phyloP scores from a whole-genome alignment of 2,329 filamentous ascomycete species.

The Dissoconium aciculare region DNA sequence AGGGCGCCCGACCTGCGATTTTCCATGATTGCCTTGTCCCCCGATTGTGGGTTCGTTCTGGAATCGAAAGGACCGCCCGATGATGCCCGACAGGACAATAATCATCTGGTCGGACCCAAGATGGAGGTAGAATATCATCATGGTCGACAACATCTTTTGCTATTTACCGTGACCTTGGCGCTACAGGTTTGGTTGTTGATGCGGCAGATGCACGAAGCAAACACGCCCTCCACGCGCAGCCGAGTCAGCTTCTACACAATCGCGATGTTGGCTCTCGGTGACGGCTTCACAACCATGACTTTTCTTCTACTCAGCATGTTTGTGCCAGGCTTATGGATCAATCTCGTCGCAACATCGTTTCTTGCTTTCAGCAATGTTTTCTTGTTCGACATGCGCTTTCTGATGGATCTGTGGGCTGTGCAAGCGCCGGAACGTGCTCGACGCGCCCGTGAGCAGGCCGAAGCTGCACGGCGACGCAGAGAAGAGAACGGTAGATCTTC shows the following conservation, averaged over 20 bases:
- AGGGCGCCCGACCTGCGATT: slow-evolving; percentile 39
- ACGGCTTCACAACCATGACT: slow-evolving; percentile 42
- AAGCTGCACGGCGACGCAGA: slow-evolving; percentile 17
- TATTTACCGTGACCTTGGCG: slow-evolving; percentile 36
- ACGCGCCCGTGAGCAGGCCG: slow-evolving; percentile 30
- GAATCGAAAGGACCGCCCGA: slow-evolving; percentile 46
- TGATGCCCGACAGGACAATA: slow-evolving; percentile 34
- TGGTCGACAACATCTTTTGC: slow-evolving; percentile 38
- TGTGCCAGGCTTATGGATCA: slow-evolving; percentile 39
- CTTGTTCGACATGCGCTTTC: slow-evolving; percentile 49
- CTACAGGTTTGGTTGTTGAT: slow-evolving; percentile 43
- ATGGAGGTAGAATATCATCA: slow-evolving; percentile 35
- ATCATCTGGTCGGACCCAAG: slow-evolving; percentile 43
- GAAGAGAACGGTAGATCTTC: too few relatives aligned
- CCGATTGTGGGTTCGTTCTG: slow-evolving; percentile 51
- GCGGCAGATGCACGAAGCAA: slow-evolving; percentile 48
- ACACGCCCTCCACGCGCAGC: slow-evolving; percentile 48
- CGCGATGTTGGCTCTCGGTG: slow-evolving; percentile 45
- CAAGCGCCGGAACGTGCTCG: slow-evolving; percentile 38
- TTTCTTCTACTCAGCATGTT: slow-evolving; percentile 42
- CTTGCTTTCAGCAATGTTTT: slow-evolving; percentile 45
- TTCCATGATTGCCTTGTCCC: slow-evolving; percentile 48
- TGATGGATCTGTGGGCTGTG: slow-evolving; percentile 53
- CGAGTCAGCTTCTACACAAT: slow-evolving; percentile 51
- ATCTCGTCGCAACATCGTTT: slow-evolving; percentile 42